Base-by-base conservation (phyloP, 2,329 filamentous ascomycete species). In the Shiraia bambusicola region DNA sequence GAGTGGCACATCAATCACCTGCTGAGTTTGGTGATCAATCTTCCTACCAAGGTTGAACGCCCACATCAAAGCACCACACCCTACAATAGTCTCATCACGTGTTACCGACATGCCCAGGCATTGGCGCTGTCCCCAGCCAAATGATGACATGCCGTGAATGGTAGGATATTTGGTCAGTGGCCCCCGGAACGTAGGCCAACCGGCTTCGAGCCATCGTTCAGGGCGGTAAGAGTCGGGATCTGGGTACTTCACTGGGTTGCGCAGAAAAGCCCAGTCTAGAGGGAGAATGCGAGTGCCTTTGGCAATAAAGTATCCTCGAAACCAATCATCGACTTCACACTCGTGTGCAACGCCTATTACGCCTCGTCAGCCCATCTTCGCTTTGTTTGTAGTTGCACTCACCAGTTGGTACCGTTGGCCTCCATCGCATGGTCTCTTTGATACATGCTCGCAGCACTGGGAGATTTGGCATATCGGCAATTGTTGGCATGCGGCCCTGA, bases 101-200 rank as follows among this genome's bases (percentile, higher is more conserved):
- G 79, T 82, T 32, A 85, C 76, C 40, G 78, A 77, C 66, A 82
- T 78, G 4, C 81, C 82, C 4, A 83, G 73, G 53, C 82, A 86
- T 11, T 77, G 76, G 47, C 82, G 75, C 30, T 81, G 79, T 25
- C 82, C 82, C 72, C 76, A 84, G 19, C 82, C 82, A 55, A 85
- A 85, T 0, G 78, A 82, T 49, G 82, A 78, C 76, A 84, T 81
- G 27, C 76, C 76, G 50, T 81, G 79, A 58, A 85, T 76, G 62
- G 78, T 82, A 12, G 83, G 82, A 55, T 79, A 84, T 41, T 76
- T 74, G 2, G 76, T 76, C n/a, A 85, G 73, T 0, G 82, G 82
- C 56, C 80, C 81, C 56, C 83, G 78, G 67, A 78, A 85, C 0
- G 82, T 83, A 1, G 82, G 82, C 74, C 77, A 86, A 14, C 69